Conservation (phyloP, 495 filamentous ascomycete species). For the Annulohypoxylon maeteangense region DNA sequence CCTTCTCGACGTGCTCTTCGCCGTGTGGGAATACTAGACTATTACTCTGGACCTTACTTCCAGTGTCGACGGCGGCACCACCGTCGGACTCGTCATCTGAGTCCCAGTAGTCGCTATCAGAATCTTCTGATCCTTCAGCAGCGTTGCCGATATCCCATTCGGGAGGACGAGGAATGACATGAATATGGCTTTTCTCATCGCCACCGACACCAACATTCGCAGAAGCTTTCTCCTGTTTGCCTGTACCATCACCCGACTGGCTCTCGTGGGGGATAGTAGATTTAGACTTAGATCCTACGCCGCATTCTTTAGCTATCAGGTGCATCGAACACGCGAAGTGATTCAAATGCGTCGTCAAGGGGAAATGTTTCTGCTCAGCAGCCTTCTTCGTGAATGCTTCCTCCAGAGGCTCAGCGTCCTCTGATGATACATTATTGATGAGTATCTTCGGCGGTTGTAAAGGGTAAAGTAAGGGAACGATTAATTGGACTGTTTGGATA, state of each 20-base stretch:
- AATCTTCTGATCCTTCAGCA: constrained; percentile 58
- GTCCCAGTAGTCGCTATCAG: constrained; percentile 45
- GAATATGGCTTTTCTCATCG: constrained; percentile 69
- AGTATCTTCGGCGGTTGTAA: constrained; percentile 74
- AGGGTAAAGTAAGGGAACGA: constrained; percentile 78
- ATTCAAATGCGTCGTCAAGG: constrained; percentile 79
- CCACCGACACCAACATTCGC: constrained; percentile 41
- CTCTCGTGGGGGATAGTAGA: background rate
- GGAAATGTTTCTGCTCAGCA: constrained; percentile 65
- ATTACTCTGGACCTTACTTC: constrained; percentile 35
- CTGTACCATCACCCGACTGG: constrained; percentile 11
- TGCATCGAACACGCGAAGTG: constrained; percentile 80
- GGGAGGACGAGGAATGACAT: constrained; percentile 81
- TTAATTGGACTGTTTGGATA: constrained; percentile 72
- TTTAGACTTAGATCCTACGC: constrained; percentile 20
- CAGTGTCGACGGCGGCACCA: constrained; percentile 50
- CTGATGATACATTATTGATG: constrained; percentile 70
- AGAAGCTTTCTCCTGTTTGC: constrained; percentile 1
- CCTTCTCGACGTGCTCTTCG: constrained; percentile 63
- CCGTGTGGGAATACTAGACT: constrained; percentile 52
- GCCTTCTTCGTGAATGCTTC: constrained; percentile 71
- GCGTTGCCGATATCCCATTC: constrained; percentile 73
- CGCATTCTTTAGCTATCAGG: constrained; percentile 66
- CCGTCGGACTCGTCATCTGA: constrained; percentile 56
- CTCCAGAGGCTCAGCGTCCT: constrained; percentile 70